These are phyloP conservation scores for Bathelium albidoporum DNA, from an alignment of 495 filamentous ascomycete genomes.

Conservation along the genomic window DNA sequence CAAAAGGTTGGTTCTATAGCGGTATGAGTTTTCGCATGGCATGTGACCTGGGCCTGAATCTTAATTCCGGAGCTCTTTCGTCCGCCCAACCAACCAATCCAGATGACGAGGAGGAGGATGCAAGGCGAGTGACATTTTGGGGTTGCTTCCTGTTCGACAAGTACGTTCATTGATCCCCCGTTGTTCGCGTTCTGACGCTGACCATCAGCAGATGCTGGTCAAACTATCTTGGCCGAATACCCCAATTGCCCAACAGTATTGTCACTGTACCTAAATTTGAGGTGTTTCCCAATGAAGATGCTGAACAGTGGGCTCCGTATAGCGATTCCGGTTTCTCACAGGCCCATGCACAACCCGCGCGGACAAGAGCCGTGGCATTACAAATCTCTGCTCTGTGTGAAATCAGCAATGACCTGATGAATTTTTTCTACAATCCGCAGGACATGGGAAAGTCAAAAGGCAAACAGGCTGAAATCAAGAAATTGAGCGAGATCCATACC, in stretches of 20 bases:
- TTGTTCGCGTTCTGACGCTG: background rate
- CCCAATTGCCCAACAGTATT: slow-evolving; percentile 67
- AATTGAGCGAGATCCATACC: slow-evolving; percentile 80
- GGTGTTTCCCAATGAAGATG: slow-evolving; percentile 82
- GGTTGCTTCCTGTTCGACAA: slow-evolving; percentile 98
- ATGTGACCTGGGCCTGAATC: slow-evolving; percentile 81
- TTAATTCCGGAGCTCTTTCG: slow-evolving; percentile 58
- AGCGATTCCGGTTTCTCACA: slow-evolving; percentile 68
- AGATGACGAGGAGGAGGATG: slow-evolving; percentile 78
- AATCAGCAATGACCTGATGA: slow-evolving; percentile 83
- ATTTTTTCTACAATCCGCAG: slow-evolving; percentile 81
- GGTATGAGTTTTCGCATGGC: slow-evolving; percentile 99
- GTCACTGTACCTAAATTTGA: slow-evolving; percentile 82
- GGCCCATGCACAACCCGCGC: slow-evolving; percentile 63
- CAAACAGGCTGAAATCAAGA: slow-evolving; percentile 80
- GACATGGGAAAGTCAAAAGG: slow-evolving; percentile 47
- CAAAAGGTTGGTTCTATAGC: slow-evolving; percentile 95
- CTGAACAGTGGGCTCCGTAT: slow-evolving; percentile 77
- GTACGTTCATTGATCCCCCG: slow-evolving; percentile 33
- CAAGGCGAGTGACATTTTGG: slow-evolving; percentile 88
- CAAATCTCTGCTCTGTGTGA: slow-evolving; percentile 80
- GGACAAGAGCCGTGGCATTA: slow-evolving; percentile 70
- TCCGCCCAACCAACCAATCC: slow-evolving; percentile 46
- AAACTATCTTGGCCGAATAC: slow-evolving; percentile 89
- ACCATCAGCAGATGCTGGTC: slow-evolving; percentile 65